phyloP scores from a whole-genome alignment of 2,329 filamentous ascomycete species.

The Parascedosporium putredinis region DNA sequence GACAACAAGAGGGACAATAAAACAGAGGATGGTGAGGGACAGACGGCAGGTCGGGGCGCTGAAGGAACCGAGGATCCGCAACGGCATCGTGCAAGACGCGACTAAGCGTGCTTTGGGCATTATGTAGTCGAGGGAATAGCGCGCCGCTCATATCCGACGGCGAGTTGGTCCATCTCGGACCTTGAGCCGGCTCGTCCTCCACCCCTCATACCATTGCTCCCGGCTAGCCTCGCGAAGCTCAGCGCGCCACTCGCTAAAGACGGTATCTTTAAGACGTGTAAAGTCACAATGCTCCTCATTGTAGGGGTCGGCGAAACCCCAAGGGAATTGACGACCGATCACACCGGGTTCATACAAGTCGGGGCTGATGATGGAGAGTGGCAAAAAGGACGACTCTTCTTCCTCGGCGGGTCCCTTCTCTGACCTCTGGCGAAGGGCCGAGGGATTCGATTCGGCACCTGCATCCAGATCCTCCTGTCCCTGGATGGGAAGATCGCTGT shows the following conservation, averaged over 20 bases:
- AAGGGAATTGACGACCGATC: constrained; percentile 82
- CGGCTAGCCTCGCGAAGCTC: constrained; percentile 85
- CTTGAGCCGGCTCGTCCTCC: constrained; percentile 67
- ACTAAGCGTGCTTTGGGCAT: too few relatives aligned
- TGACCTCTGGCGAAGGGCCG: constrained; percentile 31
- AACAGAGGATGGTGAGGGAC: constrained; percentile 12
- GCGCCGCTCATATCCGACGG: constrained; percentile 24
- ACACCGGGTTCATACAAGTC: constrained; percentile 76
- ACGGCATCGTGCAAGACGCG: too few relatives aligned
- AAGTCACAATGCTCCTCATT: constrained; percentile 92
- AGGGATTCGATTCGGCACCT: constrained; percentile 13
- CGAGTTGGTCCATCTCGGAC: constrained; percentile 31
- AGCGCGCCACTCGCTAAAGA: constrained; percentile 87
- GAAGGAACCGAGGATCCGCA: too few relatives aligned
- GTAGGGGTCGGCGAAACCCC: constrained; percentile 94
- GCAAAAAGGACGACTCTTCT: constrained; percentile 59
- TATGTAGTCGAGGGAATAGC: too few relatives aligned
- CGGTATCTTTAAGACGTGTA: constrained; percentile 74
- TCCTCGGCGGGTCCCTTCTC: constrained; percentile 34
- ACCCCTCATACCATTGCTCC: constrained; percentile 91
- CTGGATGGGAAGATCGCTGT: constrained; percentile 30
- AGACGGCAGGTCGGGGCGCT: background rate
- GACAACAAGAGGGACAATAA: constrained; percentile 14
- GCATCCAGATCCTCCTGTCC: constrained; percentile 17
- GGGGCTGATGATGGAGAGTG: constrained; percentile 87